A percentile compares a stretch with the other conserved stretches of the same genome.
Evolutionary conservation across 352 stramenopile genomes (phyloP).

Genomic region (Phytophthora podocarpi): DNA sequence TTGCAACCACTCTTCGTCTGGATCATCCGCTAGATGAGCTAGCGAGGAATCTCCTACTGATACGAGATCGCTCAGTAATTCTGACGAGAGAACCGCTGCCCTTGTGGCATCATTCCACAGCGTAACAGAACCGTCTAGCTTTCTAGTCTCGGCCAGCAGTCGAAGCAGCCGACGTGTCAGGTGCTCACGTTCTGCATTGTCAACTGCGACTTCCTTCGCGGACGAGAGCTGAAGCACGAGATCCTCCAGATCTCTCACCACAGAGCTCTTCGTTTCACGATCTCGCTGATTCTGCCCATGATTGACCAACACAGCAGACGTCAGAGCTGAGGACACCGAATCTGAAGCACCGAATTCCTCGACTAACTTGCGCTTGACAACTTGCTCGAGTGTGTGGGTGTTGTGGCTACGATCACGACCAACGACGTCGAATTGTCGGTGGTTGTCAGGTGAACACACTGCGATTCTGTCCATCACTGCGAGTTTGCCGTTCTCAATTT

Average conservation of each 20-base stretch:
- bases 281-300: background rate
- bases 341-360: conserved; percentile 24
- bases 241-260: conserved; percentile 18
- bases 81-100: conserved; percentile 12
- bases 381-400: conserved; percentile 6
- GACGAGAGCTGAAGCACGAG: conserved; percentile 9
- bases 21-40: background rate
- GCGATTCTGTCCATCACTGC: conserved; percentile 30
- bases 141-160: background rate
- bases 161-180: conserved; percentile 11
- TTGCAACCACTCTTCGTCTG: conserved; percentile 5
- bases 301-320: background rate
- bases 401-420: background rate
- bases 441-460: background rate
- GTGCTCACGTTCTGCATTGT: conserved; percentile 4
- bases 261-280: background rate
- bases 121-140: background rate
- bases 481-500: conserved; percentile 38
- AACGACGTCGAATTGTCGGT: conserved; percentile 1
- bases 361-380: conserved; percentile 18
- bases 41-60: conserved; percentile 6
- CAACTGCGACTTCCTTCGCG: conserved; percentile 1
- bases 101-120: background rate
- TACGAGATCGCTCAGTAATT: conserved; percentile 36
- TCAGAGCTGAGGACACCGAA: conserved; percentile 15